Base-by-base conservation (phyloP, 352 stramenopile genomes). In the Globisporangium sylvaticum region DNA sequence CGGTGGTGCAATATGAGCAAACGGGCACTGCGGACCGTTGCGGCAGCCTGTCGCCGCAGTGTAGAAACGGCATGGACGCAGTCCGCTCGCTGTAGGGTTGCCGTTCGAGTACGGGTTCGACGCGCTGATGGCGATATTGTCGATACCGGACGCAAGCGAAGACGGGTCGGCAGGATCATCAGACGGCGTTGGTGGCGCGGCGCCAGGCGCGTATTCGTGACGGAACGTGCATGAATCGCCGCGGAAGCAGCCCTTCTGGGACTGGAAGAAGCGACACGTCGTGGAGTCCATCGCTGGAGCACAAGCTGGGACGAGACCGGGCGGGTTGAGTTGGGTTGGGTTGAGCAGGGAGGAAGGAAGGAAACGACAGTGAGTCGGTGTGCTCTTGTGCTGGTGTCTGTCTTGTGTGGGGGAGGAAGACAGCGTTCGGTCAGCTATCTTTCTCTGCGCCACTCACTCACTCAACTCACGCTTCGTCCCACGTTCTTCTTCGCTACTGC, bases 191-290 rank as follows among this genome's bases (percentile, higher is more conserved):
- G 29, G 34, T 18, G 66, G 46, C 7, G 60, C 65, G 0, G 32
- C n/a, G 12, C 50, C 59, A 6, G 56, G 50, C 12, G 56, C 27
- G 9, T 34, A 25, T 34, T 83, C 81, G 68, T 94, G 86, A 42
- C 80, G 79, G 64, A 88, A 94, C 54, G 73, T 77, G 69, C 86
- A 94, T 9, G 78, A 84, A 15, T 74, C 65, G 31, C 86, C 86
- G 18, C 85, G 83, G 66, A 87, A 89, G 61, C 86, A 94, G 64
- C 86, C 86, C 48, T 87, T 71, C 9, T 77, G 72, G 50, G 82
- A 88, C 74, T 85, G 74, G 67, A 90, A 94, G 79, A 91, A 94
- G 70, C 84, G 84, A 66, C 86, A 94, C 12, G 67, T 20, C 57
- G 53, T 69, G 22, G 32, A 27, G 22, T 70, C 44, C 58, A 66